Conservation (phyloP, 1,139 yeast species). For the Nakaseomyces nivariensis region DNA sequence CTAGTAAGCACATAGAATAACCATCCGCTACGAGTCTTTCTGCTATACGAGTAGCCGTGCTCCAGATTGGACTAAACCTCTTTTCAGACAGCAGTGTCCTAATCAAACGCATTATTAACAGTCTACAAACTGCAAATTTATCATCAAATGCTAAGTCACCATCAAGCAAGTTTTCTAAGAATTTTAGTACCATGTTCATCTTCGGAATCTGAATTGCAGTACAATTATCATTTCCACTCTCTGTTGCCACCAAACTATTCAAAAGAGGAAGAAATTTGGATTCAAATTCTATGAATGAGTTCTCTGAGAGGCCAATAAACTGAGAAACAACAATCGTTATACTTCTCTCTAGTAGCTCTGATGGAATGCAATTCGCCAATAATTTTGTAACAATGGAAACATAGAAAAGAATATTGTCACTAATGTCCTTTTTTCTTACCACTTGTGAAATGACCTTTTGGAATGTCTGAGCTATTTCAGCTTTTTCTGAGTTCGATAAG, state of each 20-base stretch:
- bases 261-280: conserved; percentile 41
- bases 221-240: conserved; percentile 4
- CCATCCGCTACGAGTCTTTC: conserved; percentile 42
- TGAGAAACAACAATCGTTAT: conserved; percentile 47
- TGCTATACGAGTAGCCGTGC: conserved; percentile 9
- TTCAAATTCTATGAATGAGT: conserved; percentile 37
- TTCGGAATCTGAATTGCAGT: conserved; percentile 41
- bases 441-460: background rate
- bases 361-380: background rate
- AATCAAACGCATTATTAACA: conserved; percentile 44
- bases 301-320: conserved; percentile 43
- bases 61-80: conserved; percentile 7
- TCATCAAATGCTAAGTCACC: conserved; percentile 52
- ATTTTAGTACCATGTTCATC: conserved; percentile 47
- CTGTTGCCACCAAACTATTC: conserved; percentile 35
- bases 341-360: conserved; percentile 35
- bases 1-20: conserved; percentile 37
- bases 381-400: background rate
- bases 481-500: background rate
- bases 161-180: conserved; percentile 48
- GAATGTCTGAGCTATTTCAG: background rate
- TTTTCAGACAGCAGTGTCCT: conserved; percentile 21
- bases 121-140: conserved; percentile 41
- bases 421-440: background rate
- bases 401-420: background rate